Percentiles rank a stretch among this genome's conserved stretches.
These are phyloP conservation scores for Beta vulgaris DNA, from an alignment of 148 eudicot species.

Conservation along the genomic window DNA sequence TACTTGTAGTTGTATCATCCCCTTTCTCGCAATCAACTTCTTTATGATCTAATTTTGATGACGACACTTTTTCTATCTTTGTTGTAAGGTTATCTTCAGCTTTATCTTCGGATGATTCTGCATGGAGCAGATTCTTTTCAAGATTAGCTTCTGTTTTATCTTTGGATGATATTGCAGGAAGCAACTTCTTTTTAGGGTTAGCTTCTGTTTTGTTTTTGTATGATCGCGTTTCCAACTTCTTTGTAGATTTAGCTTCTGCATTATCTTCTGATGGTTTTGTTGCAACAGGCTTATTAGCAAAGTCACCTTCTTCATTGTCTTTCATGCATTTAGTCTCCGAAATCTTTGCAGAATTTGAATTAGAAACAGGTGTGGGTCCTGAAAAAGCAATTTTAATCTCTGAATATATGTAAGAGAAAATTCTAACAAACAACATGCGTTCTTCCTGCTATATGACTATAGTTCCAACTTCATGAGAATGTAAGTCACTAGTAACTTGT, in stretches of 20 bases:
- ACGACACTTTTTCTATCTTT: not conserved
- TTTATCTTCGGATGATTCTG: no score
- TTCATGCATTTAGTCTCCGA: not conserved
- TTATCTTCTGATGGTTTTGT: not conserved
- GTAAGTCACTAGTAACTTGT: no score
- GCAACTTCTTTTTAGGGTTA: not conserved
- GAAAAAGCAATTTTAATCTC: not conserved
- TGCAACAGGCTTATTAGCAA: not conserved
- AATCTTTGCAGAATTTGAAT: not conserved
- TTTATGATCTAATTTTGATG: not conserved
- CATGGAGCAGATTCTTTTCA: not conserved
- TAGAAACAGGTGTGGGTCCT: not conserved
- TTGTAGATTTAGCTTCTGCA: not conserved
- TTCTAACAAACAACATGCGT: not conserved
- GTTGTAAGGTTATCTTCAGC: not conserved
- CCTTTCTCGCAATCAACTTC: not conserved
- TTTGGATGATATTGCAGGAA: not conserved
- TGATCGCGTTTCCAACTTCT: not conserved
- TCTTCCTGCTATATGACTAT: no score
- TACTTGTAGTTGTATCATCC: not conserved
- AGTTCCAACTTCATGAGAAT: no score
- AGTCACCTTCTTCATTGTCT: not conserved
- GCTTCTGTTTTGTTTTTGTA: not conserved
- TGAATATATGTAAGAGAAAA: not conserved
- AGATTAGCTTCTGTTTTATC: not conserved